Base-by-base conservation (phyloP, 768 basidiomycete genomes). In the Pholiota microspora region DNA sequence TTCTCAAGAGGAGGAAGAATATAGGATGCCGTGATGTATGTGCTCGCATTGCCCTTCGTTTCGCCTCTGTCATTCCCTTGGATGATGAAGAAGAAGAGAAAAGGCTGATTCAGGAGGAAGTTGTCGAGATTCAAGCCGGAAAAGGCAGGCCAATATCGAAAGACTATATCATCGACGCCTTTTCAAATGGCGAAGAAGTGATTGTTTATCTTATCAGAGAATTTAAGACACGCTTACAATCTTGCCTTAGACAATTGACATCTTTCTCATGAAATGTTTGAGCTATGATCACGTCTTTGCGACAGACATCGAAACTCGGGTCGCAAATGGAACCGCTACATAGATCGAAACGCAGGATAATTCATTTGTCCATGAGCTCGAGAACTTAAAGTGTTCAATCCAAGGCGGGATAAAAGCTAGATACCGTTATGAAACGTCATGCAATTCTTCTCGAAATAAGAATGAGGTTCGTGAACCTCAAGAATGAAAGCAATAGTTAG, bases 201-300 rank as follows among this genome's bases (percentile, higher is more conserved):
- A 15, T 23, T 8, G 25, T 23, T 4, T 21, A 12, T 25, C 21
- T 28, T 18, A 21, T 32, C 31, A 34, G 4, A 31, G 0, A 16
- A 45, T 52, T n/a, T n/a, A n/a, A n/a, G n/a, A n/a, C n/a, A 18
- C 16, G 12, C 16, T 31, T n/a, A n/a, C n/a, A 5, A 52, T 10
- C n/a, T 31, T 23, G 2, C n/a, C 40, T 10, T 48, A 71, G 68
- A 53, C 49, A n/a, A 64, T 72, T 34, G 65, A 67, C 35, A 67
- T 72, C 18, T 60, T 72, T 27, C 61, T 53, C 2, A 64, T 70
- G 68, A 56, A 53, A 6, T 72, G 71, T 31, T 57, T 68, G 10
- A 54, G 32, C 2, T 72, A 72, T 52, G 71, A 72, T 57, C 64
- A 63, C 29, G 64, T 53, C 7, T 69, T 72, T 51, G 63, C 63